Evolutionary conservation across 2,329 filamentous ascomycete species (phyloP), one percentile per base, ranked within the genome.

Genomic region (Phaeosphaeria sp.): DNA sequence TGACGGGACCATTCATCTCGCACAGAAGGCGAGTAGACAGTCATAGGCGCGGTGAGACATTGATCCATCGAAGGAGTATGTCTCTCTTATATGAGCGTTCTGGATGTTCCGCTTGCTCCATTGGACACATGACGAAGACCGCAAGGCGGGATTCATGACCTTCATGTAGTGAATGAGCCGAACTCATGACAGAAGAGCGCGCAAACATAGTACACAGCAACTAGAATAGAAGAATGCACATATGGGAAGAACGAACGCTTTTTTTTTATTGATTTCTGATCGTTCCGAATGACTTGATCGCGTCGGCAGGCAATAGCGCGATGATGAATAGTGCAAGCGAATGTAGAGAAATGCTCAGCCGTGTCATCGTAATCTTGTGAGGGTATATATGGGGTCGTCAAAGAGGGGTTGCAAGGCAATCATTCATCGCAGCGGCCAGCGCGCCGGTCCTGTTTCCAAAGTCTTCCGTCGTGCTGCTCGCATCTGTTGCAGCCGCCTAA

Each of bases 321-420:
- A 36, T 13, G 11, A 36, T 13, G 30, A 36, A 36, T 36, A 13
- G 30, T 36, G 8, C 30, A 36, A 36, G 15, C 30, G 30, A 36
- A 36, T 13, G 30, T 3, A 13, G 30, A 36, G 11, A 36, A 36
- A 36, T 7, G 15, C 15, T 13, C 30, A 36, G 46, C 46, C 46
- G 27, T 49, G 18, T 36, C 46, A n/a, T 49, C 46, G 46, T 36
- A 25, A 49, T 49, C 46, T 49, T 49, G 46, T 25, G 24, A 27
- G 46, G 46, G 46, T 49, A 49, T 49, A 49, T 33, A 20, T 33
- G 4, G 11, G 30, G 30, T 36, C 11, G 30, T 30, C 11, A 30
- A 6, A 11, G 25, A 6, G 25, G 25, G 25, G 11, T 6, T 30
- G 25, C 11, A 13, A 7, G 15, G 30, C 11, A 3, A 6, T 7